Base-by-base conservation (phyloP, 1,284 basidiomycete species). In the Gymnopus androsaceus region DNA sequence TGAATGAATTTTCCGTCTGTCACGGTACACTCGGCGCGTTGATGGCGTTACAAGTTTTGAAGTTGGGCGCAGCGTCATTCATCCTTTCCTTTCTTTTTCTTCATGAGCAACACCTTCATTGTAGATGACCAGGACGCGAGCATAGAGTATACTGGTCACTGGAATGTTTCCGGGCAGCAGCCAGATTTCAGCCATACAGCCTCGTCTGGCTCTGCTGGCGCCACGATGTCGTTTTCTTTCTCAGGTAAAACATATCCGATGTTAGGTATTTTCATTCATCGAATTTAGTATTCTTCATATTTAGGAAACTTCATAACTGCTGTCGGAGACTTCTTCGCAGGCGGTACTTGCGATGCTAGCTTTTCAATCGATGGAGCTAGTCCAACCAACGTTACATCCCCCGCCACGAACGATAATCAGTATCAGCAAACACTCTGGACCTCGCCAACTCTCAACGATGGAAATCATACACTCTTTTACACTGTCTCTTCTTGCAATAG, bases 81-180 rank as follows among this genome's bases (percentile, higher is more conserved):
- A 9, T 40, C 46, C 42, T 45, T 37, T 38, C 28, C 25, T 17
- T 45, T 27, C 25, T 49, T 33, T n/a, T 9, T 55, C 27, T 55
- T 54, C 38, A 56, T 56, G 54, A 50, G 34, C 38, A 55, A 54
- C 44, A 51, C 40, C 21, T 59, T 64, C 36, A 67, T 67, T 34
- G 48, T 67, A 44, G 66, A 67, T 58, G 66, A 67, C 59, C 62
- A 59, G 57, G 62, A 59, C 56, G 48, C 60, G 37, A 59, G 59
- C 31, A 60, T 67, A 42, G 51, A 37, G 19, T 66, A 67, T 46
- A 59, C 60, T 28, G 66, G 64, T 3, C 48, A 50, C 34, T 67
- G 66, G 66, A 57, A 59, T 21, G 46, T 57, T 12, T 60, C 59
- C 2, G 63, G 61, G n/a, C 51, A 59, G 28, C 47, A 25, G 15